Evolutionary conservation across 2,329 filamentous ascomycete genomes (phyloP), one percentile per base, ranked within the genome.

Genomic region (Ophiocordyceps sinensis): DNA sequence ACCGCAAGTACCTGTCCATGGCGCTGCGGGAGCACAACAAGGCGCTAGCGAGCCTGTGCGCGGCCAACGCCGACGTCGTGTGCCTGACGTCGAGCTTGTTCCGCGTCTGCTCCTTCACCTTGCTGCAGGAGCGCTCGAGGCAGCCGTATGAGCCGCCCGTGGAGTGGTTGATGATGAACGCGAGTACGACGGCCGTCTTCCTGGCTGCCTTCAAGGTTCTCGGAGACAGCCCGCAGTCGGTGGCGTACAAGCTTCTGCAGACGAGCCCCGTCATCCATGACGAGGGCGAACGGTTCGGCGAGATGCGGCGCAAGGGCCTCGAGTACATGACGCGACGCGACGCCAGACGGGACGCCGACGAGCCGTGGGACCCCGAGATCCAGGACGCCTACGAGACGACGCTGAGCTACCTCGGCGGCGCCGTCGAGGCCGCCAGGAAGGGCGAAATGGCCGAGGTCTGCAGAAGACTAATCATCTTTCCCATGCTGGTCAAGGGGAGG

Each of bases 131-230:
- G 28, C 44, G 47, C 5, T 17, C 11, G 11, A 41, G 43, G 5
- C 19, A 39, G 21, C 47, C 47, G 3, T 49, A 49, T 11, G 30
- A 29, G 12, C 47, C 47, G 23, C 47, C 46, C 4, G 39, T 47
- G 1, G 47, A 49, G 21, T 49, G 47, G 47, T 35, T 49, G 13
- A 40, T 47, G 39, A 48, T 45, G 29, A 48, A 45, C 10, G 46
- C 44, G 13, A 48, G 44, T 37, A 43, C 45, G 7, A 36, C 37
- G 34, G 45, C 41, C 9, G 36, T 49, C 12, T 38, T 45, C 11
- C 15, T 13, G 23, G 40, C 43, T 12, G 42, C 47, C 4, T 40
- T 36, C 32, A 32, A 35, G 31, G 37, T 47, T 5, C 37, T 45
- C 8, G 15, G 35, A 12, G 42, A 38, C 15, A 35, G 44, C 31